phyloP scores from a whole-genome alignment of 305 asterid genomes.

The Solanum chacoense region DNA sequence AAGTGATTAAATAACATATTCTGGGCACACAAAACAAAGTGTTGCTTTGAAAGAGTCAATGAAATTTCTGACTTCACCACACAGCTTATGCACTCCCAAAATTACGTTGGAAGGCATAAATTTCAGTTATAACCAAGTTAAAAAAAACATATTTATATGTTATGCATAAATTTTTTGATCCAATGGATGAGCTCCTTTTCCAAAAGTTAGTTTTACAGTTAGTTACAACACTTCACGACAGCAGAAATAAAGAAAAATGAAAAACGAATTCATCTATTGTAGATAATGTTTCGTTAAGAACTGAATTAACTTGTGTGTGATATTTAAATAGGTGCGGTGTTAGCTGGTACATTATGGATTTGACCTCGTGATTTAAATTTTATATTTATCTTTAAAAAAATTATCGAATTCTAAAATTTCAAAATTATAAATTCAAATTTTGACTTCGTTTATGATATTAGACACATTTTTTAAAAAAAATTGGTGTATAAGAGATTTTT shows the following conservation, averaged over 20 bases:
- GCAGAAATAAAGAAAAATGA: not conserved
- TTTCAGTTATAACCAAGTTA: too few relatives aligned
- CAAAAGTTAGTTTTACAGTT: not conserved
- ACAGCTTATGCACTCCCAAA: too few relatives aligned
- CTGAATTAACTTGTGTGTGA: not conserved
- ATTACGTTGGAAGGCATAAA: too few relatives aligned
- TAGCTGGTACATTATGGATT: fast-evolving
- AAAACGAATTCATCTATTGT: not conserved
- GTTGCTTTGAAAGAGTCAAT: too few relatives aligned
- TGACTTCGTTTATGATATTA: not conserved
- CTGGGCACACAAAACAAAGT: too few relatives aligned
- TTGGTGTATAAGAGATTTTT: not conserved
- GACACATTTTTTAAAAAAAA: not conserved
- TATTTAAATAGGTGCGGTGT: not conserved
- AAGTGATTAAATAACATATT: too few relatives aligned
- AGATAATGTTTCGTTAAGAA: not conserved
- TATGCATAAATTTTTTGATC: too few relatives aligned
- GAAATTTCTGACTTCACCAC: fast-evolving
- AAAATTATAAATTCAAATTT: not conserved
- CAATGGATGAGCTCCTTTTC: too few relatives aligned
- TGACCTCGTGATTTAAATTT: not conserved
- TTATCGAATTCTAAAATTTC: not conserved
- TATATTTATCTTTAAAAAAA: too few relatives aligned
- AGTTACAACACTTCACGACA: not conserved
- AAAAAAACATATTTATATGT: too few relatives aligned